Evolutionary conservation across 331 rosid species (phyloP), one percentile per base, ranked within the genome.

Genomic region (Spiraea crenata): DNA sequence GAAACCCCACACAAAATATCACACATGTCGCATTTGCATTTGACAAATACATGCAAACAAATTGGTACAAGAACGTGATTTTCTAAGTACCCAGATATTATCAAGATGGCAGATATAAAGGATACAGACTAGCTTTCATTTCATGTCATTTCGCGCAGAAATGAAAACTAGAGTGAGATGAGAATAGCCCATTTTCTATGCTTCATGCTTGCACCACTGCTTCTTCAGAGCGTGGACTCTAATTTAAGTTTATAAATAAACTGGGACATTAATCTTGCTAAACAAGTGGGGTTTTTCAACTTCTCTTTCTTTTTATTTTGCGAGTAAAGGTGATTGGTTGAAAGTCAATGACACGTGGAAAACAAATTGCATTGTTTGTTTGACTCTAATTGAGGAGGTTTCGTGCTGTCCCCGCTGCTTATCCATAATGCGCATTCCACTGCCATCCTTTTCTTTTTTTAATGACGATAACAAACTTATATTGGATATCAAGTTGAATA

Each of bases 381-480:
- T 4, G 64, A 5, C 10, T 37, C 31, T 31, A 31, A 20, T 7
- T 25, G 6, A 25, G 31, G 7, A 41, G 55, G 64, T 42, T 69
- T 56, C 65, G 65, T 42, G 74, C 71, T 58, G 59, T 49, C 70
- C 70, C 57, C 57, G 14, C 70, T 34, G 70, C 16, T 58, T 12
- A 34, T 14, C 44, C 7, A 47, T 65, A 49, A n/a, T 67, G 71
- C 74, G 60, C 65, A 9, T 38, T 57, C 55, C 74, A 70, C 74
- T 56, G 14, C 39, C 68, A 62, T 41, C 14, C 41, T 15, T 10
- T 42, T 5, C 31, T 25, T 25, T 25, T 25, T 25, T 25, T 25
- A 25, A 25, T 25, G 31, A 25, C 1, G 31, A 25, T 25, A 25
- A 2, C 31, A 25, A 25, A 25, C n/a, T 25, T 25, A 25, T 25